These are phyloP conservation scores for Vigna hirtella DNA, from an alignment of 306 rosid species.

Conservation along the genomic window DNA sequence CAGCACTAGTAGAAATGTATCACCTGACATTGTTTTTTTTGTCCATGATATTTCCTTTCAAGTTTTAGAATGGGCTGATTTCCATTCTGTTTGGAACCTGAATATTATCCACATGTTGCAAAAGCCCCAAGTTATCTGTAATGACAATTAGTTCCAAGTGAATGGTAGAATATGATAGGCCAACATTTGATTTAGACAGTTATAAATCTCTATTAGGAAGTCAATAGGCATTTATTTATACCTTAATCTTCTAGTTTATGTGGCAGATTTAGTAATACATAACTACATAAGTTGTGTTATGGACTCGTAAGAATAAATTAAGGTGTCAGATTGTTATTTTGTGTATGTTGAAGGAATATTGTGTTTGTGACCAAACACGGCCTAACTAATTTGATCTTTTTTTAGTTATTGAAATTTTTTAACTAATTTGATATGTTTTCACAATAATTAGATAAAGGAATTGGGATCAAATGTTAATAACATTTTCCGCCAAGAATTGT, in stretches of 20 bases:
- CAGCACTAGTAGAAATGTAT: slow-evolving; percentile 26
- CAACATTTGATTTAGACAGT: neutral
- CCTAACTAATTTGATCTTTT: too few species aligned
- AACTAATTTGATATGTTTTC: too few species aligned
- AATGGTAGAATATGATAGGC: slow-evolving; percentile 28
- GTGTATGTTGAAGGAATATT: neutral
- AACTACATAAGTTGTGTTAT: neutral
- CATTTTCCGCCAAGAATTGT: too few species aligned
- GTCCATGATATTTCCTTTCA: slow-evolving; percentile 77
- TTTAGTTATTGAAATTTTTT: too few species aligned
- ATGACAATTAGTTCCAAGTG: slow-evolving; percentile 25
- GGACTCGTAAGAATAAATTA: neutral
- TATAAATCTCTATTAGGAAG: neutral
- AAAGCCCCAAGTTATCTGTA: slow-evolving; percentile 81
- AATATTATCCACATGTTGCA: slow-evolving; percentile 75
- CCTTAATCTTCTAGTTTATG: neutral
- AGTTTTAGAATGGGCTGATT: slow-evolving; percentile 61
- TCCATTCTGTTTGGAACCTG: slow-evolving; percentile 68
- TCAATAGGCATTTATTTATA: neutral
- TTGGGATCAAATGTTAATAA: too few species aligned
- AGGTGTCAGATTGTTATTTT: neutral
- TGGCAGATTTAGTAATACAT: neutral
- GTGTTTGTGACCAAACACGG: too few species aligned
- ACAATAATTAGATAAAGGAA: too few species aligned
- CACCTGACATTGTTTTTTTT: slow-evolving; percentile 72